Base-by-base conservation (phyloP, 202 grass and related monocot genomes). In the Tripidium arundinaceum region DNA sequence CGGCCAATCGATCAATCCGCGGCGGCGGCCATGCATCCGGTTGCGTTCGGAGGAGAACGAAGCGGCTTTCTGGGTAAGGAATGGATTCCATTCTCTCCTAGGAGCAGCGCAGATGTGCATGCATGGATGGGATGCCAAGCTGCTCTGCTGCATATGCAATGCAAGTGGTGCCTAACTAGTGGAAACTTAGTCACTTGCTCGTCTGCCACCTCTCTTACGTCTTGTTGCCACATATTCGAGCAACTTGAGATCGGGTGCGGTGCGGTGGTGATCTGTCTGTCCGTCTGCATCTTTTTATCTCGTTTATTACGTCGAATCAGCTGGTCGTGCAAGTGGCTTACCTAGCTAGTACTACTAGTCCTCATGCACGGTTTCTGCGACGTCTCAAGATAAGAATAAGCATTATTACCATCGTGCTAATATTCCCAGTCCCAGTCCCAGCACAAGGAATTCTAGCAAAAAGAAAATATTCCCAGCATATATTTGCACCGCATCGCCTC, bases 41-140 rank as follows among this genome's bases (percentile, higher is more conserved):
- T 19, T 4, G 0, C 64, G 18, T 2, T 52, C 8, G 5, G 72
- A 21, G 50, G 63, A 1, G 50, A 21, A 54, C 27, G 25, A 33
- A 19, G 65, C 78, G 15, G 26, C 25, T 21, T 62, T 81, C 45
- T 33, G 77, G 78, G 73, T 78, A 50, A 82, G 46, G 78, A 89
- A 81, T 62, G 78, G 6, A 77, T 81, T 72, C 78, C 19, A 47
- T 81, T 72, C 58, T 81, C 46, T 37, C 65, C 72, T 82, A 71
- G 62, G 76, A 67, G 47, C 47, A 26, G 21, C 0, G 19, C 55
- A 12, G 24, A 26, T 60, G 57, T 55, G 19, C 19, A 6, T 55
- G 46, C 42, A 75, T 58, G 37, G 9, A 73, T 63, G 1, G 27
- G 37, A 47, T 58, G 36, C 46, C 26, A n/a, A n/a, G n/a, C n/a